Percentiles rank a stretch among this genome's conserved stretches.
These are phyloP conservation scores for Pseudogymnoascus sp. DNA, from an alignment of 2,329 filamentous ascomycete species.

Conservation along the genomic window DNA sequence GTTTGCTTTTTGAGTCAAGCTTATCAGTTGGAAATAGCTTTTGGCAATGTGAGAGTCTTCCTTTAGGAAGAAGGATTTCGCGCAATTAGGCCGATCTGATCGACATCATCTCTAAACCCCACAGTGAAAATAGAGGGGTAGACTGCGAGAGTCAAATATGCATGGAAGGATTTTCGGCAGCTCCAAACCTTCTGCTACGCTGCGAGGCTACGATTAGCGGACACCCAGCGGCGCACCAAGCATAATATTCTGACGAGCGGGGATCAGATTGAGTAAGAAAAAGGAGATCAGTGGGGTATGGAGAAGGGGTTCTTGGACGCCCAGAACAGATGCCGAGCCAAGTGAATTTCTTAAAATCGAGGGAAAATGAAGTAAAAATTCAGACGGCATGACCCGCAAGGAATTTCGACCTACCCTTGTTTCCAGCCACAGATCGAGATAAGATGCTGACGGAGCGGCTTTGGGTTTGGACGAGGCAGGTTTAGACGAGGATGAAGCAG, in stretches of 20 bases:
- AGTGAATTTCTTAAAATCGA: neutral
- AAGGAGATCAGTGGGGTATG: slow-evolving; percentile 2
- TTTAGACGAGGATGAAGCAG: neutral
- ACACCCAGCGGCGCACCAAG: neutral
- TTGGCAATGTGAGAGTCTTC: neutral
- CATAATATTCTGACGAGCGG: neutral
- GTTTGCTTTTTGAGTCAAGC: neutral
- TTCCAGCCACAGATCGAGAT: neutral
- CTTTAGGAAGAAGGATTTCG: neutral
- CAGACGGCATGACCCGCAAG: neutral
- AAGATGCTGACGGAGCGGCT: neutral
- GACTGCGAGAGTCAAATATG: neutral
- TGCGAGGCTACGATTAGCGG: neutral
- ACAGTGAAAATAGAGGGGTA: neutral
- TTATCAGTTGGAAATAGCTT: neutral
- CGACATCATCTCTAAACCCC: neutral
- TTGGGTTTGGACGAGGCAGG: neutral
- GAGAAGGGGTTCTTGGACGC: neutral
- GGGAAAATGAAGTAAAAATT: neutral
- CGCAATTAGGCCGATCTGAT: neutral
- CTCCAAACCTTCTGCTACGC: neutral
- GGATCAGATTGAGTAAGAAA: neutral
- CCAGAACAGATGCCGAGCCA: neutral
- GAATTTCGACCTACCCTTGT: neutral
- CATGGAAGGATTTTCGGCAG: neutral